Conservation (phyloP, 2,329 filamentous ascomycete genomes). For the Apiospora kogelbergensis region DNA sequence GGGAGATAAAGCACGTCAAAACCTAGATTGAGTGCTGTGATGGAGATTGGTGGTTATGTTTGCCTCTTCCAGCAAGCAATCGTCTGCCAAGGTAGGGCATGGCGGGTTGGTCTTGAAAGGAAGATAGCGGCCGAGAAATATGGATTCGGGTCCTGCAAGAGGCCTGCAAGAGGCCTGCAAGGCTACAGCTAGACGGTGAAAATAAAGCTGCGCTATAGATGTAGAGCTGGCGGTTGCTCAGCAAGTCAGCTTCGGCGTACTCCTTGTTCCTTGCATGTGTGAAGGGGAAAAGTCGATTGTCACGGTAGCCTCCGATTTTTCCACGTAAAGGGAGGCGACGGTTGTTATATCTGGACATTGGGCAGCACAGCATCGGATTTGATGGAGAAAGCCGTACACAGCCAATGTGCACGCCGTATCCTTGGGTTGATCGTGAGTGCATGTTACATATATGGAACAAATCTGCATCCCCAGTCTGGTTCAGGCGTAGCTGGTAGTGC, state of each 20-base stretch:
- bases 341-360: neutral
- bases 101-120: neutral
- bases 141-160: neutral
- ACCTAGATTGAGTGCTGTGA: neutral
- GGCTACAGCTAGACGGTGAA: neutral
- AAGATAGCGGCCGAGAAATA: neutral
- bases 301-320: neutral
- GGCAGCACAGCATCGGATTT: neutral
- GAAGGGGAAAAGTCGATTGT: neutral
- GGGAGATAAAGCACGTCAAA: neutral
- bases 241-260: neutral
- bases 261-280: neutral
- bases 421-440: neutral
- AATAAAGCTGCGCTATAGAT: no score
- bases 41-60: neutral
- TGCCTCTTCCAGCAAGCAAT: slow-evolving; percentile 1
- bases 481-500: neutral
- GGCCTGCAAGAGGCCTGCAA: no score
- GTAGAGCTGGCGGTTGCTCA: no score
- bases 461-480: neutral
- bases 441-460: neutral
- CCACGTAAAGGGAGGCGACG: neutral
- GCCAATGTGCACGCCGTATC: neutral
- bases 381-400: neutral
- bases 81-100: neutral